A percentile compares a stretch with the other conserved stretches of the same genome.
Conservation (phyloP, 2,329 filamentous ascomycete species). For the Orbilia ellipsospora region DNA sequence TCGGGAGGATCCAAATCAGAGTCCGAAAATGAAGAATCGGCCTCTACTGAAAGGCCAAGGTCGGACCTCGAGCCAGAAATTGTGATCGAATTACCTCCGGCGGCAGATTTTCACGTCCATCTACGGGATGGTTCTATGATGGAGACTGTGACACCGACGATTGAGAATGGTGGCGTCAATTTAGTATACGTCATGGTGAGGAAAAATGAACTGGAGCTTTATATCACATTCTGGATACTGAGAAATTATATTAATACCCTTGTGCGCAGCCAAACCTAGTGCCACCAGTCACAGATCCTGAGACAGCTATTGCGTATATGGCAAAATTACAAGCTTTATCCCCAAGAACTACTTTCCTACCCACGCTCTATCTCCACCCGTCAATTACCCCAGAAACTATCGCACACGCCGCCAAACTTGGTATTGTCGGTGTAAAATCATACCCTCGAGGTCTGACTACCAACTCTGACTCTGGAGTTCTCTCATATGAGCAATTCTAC, state of each 20-base stretch:
- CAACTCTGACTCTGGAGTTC: constrained; percentile 75
- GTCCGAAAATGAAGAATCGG: constrained; percentile 19
- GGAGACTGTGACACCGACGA: constrained; percentile 68
- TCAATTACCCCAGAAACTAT: constrained; percentile 76
- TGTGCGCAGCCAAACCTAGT: constrained; percentile 71
- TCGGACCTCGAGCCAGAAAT: constrained; percentile 38
- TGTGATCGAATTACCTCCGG: constrained; percentile 58
- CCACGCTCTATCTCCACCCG: constrained; percentile 77
- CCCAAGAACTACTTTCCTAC: constrained; percentile 74
- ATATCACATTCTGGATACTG: background rate
- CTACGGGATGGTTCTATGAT: constrained; percentile 75
- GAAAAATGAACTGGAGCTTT: background rate
- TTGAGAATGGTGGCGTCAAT: constrained; percentile 73
- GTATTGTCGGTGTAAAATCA: constrained; percentile 77
- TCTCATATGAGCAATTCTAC: constrained; percentile 77
- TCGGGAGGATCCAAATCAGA: constrained; percentile 38
- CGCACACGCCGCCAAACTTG: constrained; percentile 76
- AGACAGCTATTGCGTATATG: constrained; percentile 75
- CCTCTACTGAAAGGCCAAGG: background rate
- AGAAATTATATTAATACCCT: constrained; percentile 1
- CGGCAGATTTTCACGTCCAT: constrained; percentile 67
- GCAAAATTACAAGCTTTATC: constrained; percentile 71
- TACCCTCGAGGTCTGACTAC: constrained; percentile 75
- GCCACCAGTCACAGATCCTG: constrained; percentile 72
- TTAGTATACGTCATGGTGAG: constrained; percentile 70